Evolutionary conservation across 805 yeast species (phyloP), one percentile per base, ranked within the genome.

Genomic region (Pichia heedii): DNA sequence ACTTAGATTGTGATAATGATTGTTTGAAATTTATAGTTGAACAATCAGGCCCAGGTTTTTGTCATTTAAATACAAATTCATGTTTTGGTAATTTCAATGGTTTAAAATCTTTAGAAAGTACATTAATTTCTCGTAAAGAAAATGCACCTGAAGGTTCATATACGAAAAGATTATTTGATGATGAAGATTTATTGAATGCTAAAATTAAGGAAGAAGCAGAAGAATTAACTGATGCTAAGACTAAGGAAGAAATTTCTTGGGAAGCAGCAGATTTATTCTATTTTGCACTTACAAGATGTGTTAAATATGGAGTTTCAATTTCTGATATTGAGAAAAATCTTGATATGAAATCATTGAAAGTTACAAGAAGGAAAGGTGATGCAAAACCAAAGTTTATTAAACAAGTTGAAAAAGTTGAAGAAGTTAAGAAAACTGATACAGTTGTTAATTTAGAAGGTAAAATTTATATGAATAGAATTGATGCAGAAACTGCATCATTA

Each of bases 191-290:
- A 41, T 71, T 93, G 53, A 69, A 73, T 44, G 96, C 97, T 22
- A 86, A 93, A 70, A 81, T 93, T 65, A 78, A 79, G 62, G 98
- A 93, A 67, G 98, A 93, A 65, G 94, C 96, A 36, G 97, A 90
- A 56, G 98, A 93, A 64, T 75, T 93, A 49, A 78, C 88, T 27
- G 96, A 88, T 46, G 97, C 98, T 16, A 70, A 70, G 32, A 56
- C 69, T 6, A 72, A 72, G 54, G 74, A 73, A 2, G 69, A 90
- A 45, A 74, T 87, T 43, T 83, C 97, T 0, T 93, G 96, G 96
- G 98, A 93, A 67, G 90, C 95, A 42, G 98, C 98, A 9, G 98
- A 93, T 62, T 71, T 93, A 61, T 50, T 76, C 22, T 76, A 76
- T 54, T 76, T 76, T 58, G 75, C 74, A 6, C 54, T 76, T 63